phyloP scores from a whole-genome alignment of 1,284 basidiomycete species.

The Tilletia caries region DNA sequence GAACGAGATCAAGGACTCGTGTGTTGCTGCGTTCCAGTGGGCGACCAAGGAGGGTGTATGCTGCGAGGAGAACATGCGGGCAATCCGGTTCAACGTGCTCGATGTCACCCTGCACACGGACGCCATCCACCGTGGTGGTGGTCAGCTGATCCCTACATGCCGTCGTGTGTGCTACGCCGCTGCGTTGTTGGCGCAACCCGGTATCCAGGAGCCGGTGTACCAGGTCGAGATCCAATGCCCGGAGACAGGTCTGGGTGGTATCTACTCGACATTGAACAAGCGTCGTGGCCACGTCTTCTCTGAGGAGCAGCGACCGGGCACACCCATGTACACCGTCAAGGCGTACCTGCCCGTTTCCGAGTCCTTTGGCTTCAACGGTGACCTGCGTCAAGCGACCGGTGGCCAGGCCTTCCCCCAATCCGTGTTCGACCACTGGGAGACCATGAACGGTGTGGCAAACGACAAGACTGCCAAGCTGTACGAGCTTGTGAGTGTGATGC shows the following conservation, averaged over 20 bases:
- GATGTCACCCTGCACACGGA: conserved; percentile 97
- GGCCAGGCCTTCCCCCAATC: conserved; percentile 98
- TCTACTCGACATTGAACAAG: conserved; percentile 90
- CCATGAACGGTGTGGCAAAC: conserved; percentile 71
- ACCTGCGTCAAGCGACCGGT: conserved; percentile 83
- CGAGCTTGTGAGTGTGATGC: conserved; percentile 67
- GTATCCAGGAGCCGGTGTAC: conserved; percentile 95
- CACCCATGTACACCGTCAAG: conserved; percentile 99
- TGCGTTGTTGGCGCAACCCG: conserved; percentile 82
- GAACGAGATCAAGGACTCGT: conserved; percentile 98
- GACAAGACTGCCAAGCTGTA: conserved; percentile 79
- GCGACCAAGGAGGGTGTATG: conserved; percentile 81
- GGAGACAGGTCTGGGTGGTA: conserved; percentile 95
- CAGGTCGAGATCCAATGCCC: conserved; percentile 98
- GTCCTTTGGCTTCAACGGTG: conserved; percentile 99
- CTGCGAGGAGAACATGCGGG: conserved; percentile 97
- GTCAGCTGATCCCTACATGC: conserved; percentile 92
- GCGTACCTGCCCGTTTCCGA: conserved; percentile 94
- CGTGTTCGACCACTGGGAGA: conserved; percentile 71
- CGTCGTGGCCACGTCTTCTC: conserved; percentile 98
- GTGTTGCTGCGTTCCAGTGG: conserved; percentile 99
- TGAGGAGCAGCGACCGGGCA: conserved; percentile 94
- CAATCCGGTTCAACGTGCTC: conserved; percentile 90
- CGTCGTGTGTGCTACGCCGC: conserved; percentile 97
- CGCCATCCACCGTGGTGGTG: conserved; percentile 99